Evolutionary conservation across 768 basidiomycete species (phyloP).

Genomic region (Goffeauzyma gilvescens): DNA sequence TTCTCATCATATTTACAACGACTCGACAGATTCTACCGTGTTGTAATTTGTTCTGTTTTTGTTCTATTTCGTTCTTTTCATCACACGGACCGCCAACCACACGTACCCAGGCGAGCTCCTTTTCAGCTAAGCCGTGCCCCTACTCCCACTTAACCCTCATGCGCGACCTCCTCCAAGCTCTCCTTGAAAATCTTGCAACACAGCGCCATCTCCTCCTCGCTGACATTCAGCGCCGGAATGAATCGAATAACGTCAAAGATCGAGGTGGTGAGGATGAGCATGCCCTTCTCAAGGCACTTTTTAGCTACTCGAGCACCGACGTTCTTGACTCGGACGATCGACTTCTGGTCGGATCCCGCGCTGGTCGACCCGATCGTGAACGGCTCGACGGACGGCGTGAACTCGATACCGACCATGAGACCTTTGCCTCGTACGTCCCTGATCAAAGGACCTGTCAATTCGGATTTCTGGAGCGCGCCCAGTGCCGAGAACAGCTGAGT

Average conservation of each 20-base stretch:
- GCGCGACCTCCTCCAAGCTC: conserved; percentile 46
- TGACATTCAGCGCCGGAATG: conserved; percentile 78
- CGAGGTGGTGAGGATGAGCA: conserved; percentile 75
- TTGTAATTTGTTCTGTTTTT: too few species aligned
- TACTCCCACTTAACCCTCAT: conserved; percentile 23
- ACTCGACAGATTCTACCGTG: too few species aligned
- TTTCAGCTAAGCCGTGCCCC: too few species aligned
- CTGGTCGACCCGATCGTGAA: conserved; percentile 32
- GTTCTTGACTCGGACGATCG: conserved; percentile 33
- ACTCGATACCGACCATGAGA: conserved; percentile 50
- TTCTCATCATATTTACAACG: too few species aligned
- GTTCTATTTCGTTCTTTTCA: too few species aligned
- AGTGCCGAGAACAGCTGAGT: conserved; percentile 50
- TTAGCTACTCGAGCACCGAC: conserved; percentile 54
- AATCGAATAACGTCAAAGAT: conserved; percentile 51
- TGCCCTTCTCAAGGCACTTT: conserved; percentile 65
- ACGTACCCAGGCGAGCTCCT: too few species aligned
- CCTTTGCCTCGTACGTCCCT: conserved; percentile 75
- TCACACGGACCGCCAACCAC: too few species aligned
- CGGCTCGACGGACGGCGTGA: conserved; percentile 10
- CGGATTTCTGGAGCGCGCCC: conserved; percentile 40
- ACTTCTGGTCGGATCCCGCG: conserved; percentile 37
- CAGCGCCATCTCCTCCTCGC: conserved; percentile 50
- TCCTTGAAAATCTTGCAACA: conserved; percentile 35
- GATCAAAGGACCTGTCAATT: conserved; percentile 42